Conservation (phyloP, 1,284 basidiomycete genomes). For the Cystobasidium pallidum region DNA sequence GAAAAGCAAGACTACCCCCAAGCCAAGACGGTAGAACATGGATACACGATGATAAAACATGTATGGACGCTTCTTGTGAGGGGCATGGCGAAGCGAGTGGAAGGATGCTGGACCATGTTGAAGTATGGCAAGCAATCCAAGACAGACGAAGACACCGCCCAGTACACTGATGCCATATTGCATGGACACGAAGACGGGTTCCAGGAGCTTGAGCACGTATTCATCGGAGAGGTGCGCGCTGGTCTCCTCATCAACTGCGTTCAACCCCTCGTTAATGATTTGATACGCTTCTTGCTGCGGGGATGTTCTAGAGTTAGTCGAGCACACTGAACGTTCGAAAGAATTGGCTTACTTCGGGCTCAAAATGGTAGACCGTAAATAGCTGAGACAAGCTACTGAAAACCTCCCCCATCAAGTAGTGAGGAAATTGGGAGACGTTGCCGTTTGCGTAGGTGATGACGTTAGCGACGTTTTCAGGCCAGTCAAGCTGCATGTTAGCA, state of each 20-base stretch:
- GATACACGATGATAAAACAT: constrained; percentile 26
- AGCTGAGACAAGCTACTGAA: constrained; percentile 6
- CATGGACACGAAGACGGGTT: constrained; percentile 24
- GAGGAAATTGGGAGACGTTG: neutral
- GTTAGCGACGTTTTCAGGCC: constrained; percentile 11
- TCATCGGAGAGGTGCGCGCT: neutral
- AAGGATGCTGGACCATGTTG: constrained; percentile 14
- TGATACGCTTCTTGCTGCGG: constrained; percentile 4
- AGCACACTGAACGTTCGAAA: neutral
- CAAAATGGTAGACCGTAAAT: constrained; percentile 11
- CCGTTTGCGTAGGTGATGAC: constrained; percentile 7
- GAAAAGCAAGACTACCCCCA: constrained; percentile 10
- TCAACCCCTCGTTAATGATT: neutral
- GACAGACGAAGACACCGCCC: constrained; percentile 24
- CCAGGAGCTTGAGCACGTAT: constrained; percentile 17
- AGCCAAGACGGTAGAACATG: constrained; percentile 19
- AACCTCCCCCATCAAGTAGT: constrained; percentile 1
- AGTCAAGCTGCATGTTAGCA: constrained; percentile 15
- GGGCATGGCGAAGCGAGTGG: constrained; percentile 1
- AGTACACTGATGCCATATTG: constrained; percentile 15
- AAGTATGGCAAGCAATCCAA: constrained; percentile 12
- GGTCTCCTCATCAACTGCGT: neutral
- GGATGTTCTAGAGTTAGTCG: neutral
- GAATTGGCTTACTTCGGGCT: neutral
- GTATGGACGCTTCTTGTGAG: neutral